A percentile compares a stretch with the other conserved stretches of the same genome.
These are phyloP conservation scores for Themeda triandra DNA, from an alignment of 176 grass and related monocot species.

Conservation along the genomic window DNA sequence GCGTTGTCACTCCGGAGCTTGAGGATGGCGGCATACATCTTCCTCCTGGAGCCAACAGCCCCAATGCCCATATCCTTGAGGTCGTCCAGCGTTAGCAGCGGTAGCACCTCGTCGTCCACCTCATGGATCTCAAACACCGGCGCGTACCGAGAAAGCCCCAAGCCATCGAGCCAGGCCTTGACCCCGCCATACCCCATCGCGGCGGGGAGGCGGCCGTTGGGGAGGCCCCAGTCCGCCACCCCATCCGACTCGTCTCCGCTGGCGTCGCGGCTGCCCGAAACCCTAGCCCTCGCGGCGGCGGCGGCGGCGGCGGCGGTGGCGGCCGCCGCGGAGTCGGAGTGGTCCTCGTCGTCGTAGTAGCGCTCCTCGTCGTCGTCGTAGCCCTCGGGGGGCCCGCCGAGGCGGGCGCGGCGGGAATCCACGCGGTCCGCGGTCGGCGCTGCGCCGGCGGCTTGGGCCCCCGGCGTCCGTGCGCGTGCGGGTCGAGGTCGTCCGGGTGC, in stretches of 20 bases:
- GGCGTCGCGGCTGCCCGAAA: conserved; percentile 61
- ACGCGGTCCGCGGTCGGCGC: conserved; percentile 35
- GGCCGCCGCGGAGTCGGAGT: conserved; percentile 38
- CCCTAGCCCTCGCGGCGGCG: conserved; percentile 54
- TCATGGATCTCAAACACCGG: conserved; percentile 87
- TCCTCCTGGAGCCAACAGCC: conserved; percentile 85
- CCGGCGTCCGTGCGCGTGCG: conserved; percentile 1
- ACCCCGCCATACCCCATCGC: conserved; percentile 46
- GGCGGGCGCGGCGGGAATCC: not conserved
- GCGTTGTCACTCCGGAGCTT: conserved; percentile 49
- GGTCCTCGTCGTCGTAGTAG: conserved; percentile 53
- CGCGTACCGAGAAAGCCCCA: conserved; percentile 68
- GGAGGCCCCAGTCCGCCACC: conserved; percentile 56
- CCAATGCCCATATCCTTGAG: conserved; percentile 94
- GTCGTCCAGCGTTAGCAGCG: conserved; percentile 83
- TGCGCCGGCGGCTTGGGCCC: conserved; percentile 38
- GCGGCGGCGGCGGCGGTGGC: not conserved
- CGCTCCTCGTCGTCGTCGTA: conserved; percentile 46
- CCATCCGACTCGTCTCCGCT: conserved; percentile 59
- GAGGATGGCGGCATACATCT: conserved; percentile 70
- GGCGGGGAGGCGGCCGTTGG: conserved; percentile 43
- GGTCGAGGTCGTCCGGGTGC: conserved; percentile 46
- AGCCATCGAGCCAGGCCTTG: conserved; percentile 55
- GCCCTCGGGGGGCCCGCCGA: not conserved
- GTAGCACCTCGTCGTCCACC: conserved; percentile 78